phyloP scores from a whole-genome alignment of 805 yeast species.

The Yarrowia divulgata region DNA sequence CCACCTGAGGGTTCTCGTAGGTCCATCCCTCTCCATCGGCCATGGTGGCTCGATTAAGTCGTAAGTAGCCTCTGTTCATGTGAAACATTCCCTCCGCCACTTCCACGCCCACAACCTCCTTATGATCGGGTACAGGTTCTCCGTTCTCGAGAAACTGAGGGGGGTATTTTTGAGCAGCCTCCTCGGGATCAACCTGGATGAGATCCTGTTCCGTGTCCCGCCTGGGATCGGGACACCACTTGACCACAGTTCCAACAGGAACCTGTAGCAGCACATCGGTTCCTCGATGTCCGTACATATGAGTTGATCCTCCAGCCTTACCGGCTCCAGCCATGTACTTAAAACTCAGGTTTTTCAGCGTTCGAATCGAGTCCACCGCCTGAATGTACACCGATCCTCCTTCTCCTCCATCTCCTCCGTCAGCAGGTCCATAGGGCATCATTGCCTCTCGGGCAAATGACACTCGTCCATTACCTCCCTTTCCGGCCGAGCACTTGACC shows the following conservation, averaged over 20 bases:
- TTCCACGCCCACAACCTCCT: conserved; percentile 42
- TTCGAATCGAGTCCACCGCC: conserved; percentile 74
- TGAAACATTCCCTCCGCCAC: conserved; percentile 43
- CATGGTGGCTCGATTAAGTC: conserved; percentile 68
- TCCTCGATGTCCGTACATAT: conserved; percentile 87
- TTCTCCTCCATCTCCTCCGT: conserved; percentile 98
- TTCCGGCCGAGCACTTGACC: conserved; percentile 73
- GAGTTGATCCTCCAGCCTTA: conserved; percentile 70
- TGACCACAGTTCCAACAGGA: conserved; percentile 88
- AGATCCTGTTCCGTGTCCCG: conserved; percentile 42
- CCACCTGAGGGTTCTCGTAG: conserved; percentile 74
- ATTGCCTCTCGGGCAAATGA: conserved; percentile 90
- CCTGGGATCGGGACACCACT: conserved; percentile 86
- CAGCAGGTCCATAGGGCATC: conserved; percentile 88
- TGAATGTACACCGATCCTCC: conserved; percentile 90
- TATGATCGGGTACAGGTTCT: conserved; percentile 41
- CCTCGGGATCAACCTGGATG: conserved; percentile 41
- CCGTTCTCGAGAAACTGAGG: conserved; percentile 42
- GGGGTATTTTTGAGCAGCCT: conserved; percentile 11
- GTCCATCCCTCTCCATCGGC: conserved; percentile 86
- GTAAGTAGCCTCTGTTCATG: conserved; percentile 49
- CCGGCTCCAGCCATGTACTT: conserved; percentile 79
- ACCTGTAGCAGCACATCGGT: conserved; percentile 80
- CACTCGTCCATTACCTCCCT: conserved; percentile 87
- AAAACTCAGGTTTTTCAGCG: conserved; percentile 72